These are phyloP conservation scores for Talaromyces pinophilus DNA, from an alignment of 2,329 filamentous ascomycete genomes.

Conservation along the genomic window DNA sequence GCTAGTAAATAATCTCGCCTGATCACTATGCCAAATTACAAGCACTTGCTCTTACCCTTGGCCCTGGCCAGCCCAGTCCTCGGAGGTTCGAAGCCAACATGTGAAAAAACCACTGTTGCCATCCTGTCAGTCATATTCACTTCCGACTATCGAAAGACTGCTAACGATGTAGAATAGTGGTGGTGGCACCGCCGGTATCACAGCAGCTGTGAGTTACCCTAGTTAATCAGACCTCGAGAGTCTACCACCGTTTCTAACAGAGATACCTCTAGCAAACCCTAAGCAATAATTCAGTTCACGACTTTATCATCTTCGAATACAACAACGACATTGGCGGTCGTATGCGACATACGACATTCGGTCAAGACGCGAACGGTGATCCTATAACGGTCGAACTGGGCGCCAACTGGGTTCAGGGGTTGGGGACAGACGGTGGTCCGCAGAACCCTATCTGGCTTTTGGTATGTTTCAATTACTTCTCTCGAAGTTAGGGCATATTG, in stretches of 20 bases:
- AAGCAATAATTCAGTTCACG: slow-evolving; percentile 59
- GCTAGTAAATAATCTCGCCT: not conserved
- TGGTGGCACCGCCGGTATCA: slow-evolving; percentile 64
- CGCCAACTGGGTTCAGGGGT: slow-evolving; percentile 64
- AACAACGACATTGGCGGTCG: slow-evolving; percentile 65
- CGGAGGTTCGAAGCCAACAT: slow-evolving; percentile 27
- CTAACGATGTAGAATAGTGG: slow-evolving; percentile 40
- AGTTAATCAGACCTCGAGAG: not conserved
- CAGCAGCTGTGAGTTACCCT: slow-evolving; percentile 53
- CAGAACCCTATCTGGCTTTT: slow-evolving; percentile 65
- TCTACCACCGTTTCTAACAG: slow-evolving; percentile 2
- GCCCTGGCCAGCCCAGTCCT: slow-evolving; percentile 16
- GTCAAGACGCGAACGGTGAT: slow-evolving; percentile 52
- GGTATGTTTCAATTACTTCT: not conserved
- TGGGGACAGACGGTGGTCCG: slow-evolving; percentile 41
- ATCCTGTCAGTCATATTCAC: slow-evolving; percentile 32
- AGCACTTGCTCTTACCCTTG: not conserved
- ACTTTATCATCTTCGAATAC: slow-evolving; percentile 67
- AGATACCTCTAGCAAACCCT: slow-evolving; percentile 55
- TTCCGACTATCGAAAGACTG: not conserved
- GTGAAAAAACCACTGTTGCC: slow-evolving; percentile 37
- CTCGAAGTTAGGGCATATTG: not conserved
- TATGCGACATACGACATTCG: slow-evolving; percentile 60
- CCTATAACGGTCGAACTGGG: slow-evolving; percentile 64
- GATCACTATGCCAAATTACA: not conserved